Evolutionary conservation across 306 rosid species (phyloP), one percentile per base, ranked within the genome.

Genomic region (Casuarina equisetifolia): DNA sequence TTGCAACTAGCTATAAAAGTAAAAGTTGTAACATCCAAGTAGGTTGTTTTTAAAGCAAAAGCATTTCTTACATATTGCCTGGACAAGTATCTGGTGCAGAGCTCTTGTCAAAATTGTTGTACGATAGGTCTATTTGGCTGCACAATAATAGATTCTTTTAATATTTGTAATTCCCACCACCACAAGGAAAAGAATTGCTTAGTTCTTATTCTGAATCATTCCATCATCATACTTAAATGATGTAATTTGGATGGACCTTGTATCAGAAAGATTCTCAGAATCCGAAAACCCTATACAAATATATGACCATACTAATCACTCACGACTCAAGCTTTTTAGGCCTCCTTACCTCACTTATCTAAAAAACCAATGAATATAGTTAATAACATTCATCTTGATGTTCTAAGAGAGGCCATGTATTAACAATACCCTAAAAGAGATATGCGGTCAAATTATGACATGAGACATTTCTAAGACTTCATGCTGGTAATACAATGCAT

Each of bases 81-180:
- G 51, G 44, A 53, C 81, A 81, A 6, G 51, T 5, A 42, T 1
- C 3, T 6, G 62, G 6, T 10, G 69, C 43, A 17, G 70, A 20
- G 32, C 8, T 81, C 15, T 4, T 3, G 0, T 70, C 76, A 54
- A 81, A 76, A 38, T 81, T 81, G 19, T 81, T 81, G 57, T 81
- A 81, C 10, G 85, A 81, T 45, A 81, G 3, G 72, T 81, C 81
- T 38, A n/a, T 45, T 4, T 0, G 16, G 36, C 85, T 81, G 85
- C 62, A 52, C 5, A 17, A 36, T 50, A 64, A 40, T 8, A 25
- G 40, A 5, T 25, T 17, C 25, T 17, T 64, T 64, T 39, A 64
- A 39, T 64, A 46, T 15, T 64, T 42, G 20, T 38, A 15, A 15
- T 38, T 38, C 70, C 19, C 7, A 25, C 12, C 11, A 7, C 49